Conservation (phyloP, 2,329 filamentous ascomycete genomes). For the Trichoderma sp. region DNA sequence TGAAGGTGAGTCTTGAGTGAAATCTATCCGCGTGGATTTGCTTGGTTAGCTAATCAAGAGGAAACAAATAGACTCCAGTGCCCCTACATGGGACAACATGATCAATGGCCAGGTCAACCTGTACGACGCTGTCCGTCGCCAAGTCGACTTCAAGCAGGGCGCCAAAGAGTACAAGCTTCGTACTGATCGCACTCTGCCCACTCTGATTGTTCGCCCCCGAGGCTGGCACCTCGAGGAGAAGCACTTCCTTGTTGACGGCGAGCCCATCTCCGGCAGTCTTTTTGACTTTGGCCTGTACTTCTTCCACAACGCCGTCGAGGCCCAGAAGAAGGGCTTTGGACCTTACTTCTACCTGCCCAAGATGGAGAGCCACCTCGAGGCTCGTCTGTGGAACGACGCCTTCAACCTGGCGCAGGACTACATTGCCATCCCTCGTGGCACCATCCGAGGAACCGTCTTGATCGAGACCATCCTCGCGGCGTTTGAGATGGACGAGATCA, state of each 20-base stretch:
- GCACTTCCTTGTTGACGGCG: conserved; percentile 93
- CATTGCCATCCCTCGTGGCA: conserved; percentile 84
- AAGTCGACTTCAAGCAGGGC: conserved; percentile 95
- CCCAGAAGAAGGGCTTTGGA: conserved; percentile 78
- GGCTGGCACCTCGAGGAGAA: conserved; percentile 99
- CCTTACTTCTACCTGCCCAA: conserved; percentile 99
- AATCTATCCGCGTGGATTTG: neutral
- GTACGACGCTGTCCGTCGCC: conserved; percentile 89
- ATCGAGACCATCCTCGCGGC: conserved; percentile 98
- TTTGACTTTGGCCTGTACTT: conserved; percentile 99
- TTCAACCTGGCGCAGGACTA: conserved; percentile 97
- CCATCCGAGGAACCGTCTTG: conserved; percentile 90
- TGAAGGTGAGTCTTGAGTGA: conserved; percentile 65
- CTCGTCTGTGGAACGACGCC: conserved; percentile 94
- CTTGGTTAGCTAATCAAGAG: neutral
- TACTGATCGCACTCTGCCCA: conserved; percentile 81
- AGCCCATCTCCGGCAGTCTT: conserved; percentile 86
- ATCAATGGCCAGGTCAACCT: conserved; percentile 97
- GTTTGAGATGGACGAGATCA: conserved; percentile 99
- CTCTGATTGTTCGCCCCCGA: conserved; percentile 89
- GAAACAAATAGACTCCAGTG: conserved; percentile 72
- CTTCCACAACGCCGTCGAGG: conserved; percentile 94
- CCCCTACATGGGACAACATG: conserved; percentile 99
- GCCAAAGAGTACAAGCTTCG: conserved; percentile 97
- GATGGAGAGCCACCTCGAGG: conserved; percentile 97